Conservation (phyloP, 257 asterid species). For the Fraxinus quadrangulata region DNA sequence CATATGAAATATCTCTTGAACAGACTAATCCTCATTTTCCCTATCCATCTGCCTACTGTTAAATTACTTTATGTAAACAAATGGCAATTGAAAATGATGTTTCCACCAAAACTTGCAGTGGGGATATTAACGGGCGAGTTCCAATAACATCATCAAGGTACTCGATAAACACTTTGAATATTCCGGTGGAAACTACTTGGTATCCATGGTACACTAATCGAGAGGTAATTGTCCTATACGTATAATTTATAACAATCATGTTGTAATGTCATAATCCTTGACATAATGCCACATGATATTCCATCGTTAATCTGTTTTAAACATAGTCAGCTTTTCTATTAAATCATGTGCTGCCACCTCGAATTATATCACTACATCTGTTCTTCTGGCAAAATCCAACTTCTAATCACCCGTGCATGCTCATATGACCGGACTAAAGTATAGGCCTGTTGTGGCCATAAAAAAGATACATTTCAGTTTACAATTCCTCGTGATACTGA, state of each 20-base stretch:
- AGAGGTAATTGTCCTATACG: slow-evolving; percentile 24
- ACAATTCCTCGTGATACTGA: neutral
- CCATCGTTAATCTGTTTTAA: no score
- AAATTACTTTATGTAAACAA: neutral
- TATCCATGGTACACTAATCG: slow-evolving; percentile 34
- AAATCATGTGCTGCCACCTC: no score
- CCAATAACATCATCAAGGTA: slow-evolving; percentile 41
- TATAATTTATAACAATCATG: neutral
- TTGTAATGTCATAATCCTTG: no score
- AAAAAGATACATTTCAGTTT: no score
- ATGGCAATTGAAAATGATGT: neutral
- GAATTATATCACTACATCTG: no score
- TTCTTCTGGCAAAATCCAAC: no score
- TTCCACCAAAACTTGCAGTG: slow-evolving; percentile 25
- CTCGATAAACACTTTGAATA: slow-evolving; percentile 33
- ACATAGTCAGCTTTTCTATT: no score
- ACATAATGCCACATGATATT: no score
- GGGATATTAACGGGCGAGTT: slow-evolving; percentile 40
- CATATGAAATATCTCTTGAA: no score
- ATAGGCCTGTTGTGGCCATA: no score
- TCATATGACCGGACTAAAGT: neutral
- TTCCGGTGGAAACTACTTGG: slow-evolving; percentile 34
- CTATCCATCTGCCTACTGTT: neutral
- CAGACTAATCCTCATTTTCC: neutral
- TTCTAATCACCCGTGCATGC: neutral